phyloP scores from a whole-genome alignment of 805 yeast species.

The Wickerhamomyces canadensis region DNA sequence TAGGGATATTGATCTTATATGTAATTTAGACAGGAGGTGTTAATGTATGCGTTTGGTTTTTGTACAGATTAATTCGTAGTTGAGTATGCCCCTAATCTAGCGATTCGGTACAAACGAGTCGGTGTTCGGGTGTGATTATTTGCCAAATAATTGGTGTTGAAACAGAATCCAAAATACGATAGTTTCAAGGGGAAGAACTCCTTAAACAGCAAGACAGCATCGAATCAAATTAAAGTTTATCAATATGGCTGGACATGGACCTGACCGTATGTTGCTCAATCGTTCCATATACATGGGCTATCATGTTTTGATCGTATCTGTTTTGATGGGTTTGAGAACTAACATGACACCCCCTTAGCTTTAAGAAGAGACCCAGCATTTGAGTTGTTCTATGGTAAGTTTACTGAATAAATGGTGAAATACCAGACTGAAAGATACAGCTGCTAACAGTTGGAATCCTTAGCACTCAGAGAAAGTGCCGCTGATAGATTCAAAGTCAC shows the following conservation, averaged over 20 bases:
- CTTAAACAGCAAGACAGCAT: neutral
- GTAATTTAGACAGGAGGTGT: neutral
- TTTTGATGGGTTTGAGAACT: neutral
- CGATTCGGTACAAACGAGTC: neutral
- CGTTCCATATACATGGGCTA: slow-evolving; percentile 4
- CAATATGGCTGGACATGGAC: slow-evolving; percentile 9
- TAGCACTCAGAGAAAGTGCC: slow-evolving; percentile 19
- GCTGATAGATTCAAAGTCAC: slow-evolving; percentile 21
- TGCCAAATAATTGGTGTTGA: too few species aligned
- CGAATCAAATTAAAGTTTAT: neutral
- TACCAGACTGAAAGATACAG: neutral
- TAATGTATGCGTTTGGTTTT: neutral
- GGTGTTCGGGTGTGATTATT: too few species aligned
- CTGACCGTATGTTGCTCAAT: slow-evolving; percentile 7
- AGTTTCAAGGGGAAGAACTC: neutral
- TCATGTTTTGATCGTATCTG: too few species aligned
- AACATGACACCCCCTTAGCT: slow-evolving; percentile 13
- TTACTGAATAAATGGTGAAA: too few species aligned
- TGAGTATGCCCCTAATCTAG: too few species aligned
- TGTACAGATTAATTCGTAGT: neutral
- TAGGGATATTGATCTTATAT: neutral
- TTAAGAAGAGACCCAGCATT: slow-evolving; percentile 22
- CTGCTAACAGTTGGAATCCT: neutral
- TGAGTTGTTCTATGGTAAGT: slow-evolving; percentile 22
- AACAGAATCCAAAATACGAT: neutral